phyloP scores from a whole-genome alignment of 106 monocot species.

The Apostasia shenzhenica region DNA sequence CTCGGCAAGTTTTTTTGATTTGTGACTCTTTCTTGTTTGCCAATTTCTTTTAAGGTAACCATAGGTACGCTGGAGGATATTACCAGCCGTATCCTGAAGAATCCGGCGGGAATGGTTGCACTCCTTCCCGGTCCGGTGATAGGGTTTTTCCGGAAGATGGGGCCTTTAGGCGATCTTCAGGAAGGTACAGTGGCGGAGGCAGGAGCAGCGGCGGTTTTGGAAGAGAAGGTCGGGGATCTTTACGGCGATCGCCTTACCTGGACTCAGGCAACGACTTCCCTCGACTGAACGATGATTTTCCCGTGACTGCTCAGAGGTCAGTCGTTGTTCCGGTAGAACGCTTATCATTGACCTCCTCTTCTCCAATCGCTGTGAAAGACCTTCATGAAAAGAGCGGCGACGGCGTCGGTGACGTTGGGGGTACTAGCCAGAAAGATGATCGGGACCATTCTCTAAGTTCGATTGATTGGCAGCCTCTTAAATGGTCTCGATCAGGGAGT shows the following conservation, averaged over 20 bases:
- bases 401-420: constrained; percentile 31
- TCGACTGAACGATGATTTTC: constrained; percentile 13
- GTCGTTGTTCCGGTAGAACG: constrained; percentile 32
- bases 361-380: constrained; percentile 28
- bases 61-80: constrained; percentile 42
- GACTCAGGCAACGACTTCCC: constrained; percentile 21
- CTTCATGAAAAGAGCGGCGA: constrained; percentile 17
- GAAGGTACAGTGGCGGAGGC: constrained; percentile 30
- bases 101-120: constrained; percentile 23
- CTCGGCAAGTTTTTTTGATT: background rate
- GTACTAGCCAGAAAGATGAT: constrained; percentile 29
- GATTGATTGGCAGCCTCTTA: constrained; percentile 40
- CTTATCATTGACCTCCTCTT: constrained; percentile 1
- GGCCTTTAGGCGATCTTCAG: constrained; percentile 26
- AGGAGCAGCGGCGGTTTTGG: constrained; percentile 13
- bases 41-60: constrained; percentile 32
- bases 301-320: constrained; percentile 48
- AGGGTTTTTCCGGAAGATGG: constrained; percentile 45
- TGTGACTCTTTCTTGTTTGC: constrained; percentile 1
- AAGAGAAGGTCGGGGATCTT: constrained; percentile 32
- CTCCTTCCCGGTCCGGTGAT: constrained; percentile 42
- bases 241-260: constrained; percentile 44
- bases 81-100: constrained; percentile 49
- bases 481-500: constrained; percentile 50
- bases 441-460: constrained; percentile 40